These are phyloP conservation scores for Leonotis leonurus DNA, from an alignment of 257 asterid genomes.

Conservation along the genomic window DNA sequence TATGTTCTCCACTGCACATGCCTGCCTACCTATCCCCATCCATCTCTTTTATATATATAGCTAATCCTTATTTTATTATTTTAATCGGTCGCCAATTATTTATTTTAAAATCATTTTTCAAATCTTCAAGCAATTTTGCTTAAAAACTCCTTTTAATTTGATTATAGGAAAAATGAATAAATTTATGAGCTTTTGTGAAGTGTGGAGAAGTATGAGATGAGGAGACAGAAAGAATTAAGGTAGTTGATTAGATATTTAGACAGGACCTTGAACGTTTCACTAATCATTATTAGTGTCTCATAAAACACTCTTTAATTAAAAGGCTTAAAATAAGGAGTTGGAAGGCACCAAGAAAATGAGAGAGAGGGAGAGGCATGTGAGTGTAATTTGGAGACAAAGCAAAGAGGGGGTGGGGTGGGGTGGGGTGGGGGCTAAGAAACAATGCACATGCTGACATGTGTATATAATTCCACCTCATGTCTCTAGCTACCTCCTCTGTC, in stretches of 20 bases:
- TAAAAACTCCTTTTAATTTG: too few relatives aligned
- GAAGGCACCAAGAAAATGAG: constrained; percentile 29
- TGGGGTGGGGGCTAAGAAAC: constrained; percentile 34
- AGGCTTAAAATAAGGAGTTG: neutral
- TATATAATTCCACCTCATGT: constrained; percentile 33
- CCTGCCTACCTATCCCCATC: constrained; percentile 10
- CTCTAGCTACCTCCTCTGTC: neutral
- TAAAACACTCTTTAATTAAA: constrained; percentile 7
- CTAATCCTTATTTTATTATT: neutral
- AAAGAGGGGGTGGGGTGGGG: too few relatives aligned
- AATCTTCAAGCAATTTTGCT: too few relatives aligned
- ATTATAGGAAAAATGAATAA: too few relatives aligned
- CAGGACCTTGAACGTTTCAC: constrained; percentile 29
- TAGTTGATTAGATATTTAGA: constrained; percentile 32
- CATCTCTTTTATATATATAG: neutral
- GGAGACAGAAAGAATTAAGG: constrained; percentile 33
- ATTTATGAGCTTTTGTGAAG: constrained; percentile 13
- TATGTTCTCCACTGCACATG: constrained; percentile 46
- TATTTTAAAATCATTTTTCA: too few relatives aligned
- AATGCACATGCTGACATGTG: constrained; percentile 50
- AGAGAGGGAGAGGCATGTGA: constrained; percentile 49
- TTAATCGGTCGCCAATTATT: too few relatives aligned
- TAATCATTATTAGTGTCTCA: constrained; percentile 51
- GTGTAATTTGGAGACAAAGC: constrained; percentile 46
- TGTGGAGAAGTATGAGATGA: constrained; percentile 11